Base-by-base conservation (phyloP, 495 filamentous ascomycete genomes). In the Aspergillus wentii region DNA sequence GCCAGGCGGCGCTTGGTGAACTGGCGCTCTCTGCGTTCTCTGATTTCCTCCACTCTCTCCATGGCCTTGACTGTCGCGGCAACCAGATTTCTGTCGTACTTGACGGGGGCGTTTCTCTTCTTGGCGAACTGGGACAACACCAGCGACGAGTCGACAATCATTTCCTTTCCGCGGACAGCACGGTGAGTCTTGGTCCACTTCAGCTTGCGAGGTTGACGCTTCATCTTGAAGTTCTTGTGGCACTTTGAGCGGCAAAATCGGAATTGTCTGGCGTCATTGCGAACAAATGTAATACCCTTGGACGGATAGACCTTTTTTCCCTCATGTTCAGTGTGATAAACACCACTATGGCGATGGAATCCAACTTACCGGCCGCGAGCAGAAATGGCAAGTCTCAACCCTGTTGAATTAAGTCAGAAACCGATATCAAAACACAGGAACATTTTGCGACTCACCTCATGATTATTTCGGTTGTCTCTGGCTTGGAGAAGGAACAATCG, bases 181-280 rank as follows among this genome's bases (percentile, higher is more conserved):
- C 88, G 83, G 47, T 63, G 53, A 35, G 58, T 63, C 72, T 89
- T 89, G 34, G 88, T 94, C 88, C 87, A 94, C 62, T 85, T 86
- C 56, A 94, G 74, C 64, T 83, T 82, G 52, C 80, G 70, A n/a
- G 80, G 79, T 50, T 84, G 82, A 48, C 92, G 81, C 81, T 96
- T 95, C 88, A 94, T 95, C 71, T 95, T 95, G 79, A 96, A 95
- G 72, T 94, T 94, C 71, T 89, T 87, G 67, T 94, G 88, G 73
- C 90, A 95, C 74, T 95, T 96, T 43, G 74, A 80, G 29, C 88
- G 75, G 72, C 88, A 94, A 75, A 81, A 81, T 31, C 61, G 50
- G 45, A 65, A 68, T 43, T 70, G 66, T 52, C 73, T 72, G 48
- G 85, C 86, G 61, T 94, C 87, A 57, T 89, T 89, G 51, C 83